phyloP scores from a whole-genome alignment of 2,329 filamentous ascomycete genomes.

The Hymenotorrendiella dingleyae region DNA sequence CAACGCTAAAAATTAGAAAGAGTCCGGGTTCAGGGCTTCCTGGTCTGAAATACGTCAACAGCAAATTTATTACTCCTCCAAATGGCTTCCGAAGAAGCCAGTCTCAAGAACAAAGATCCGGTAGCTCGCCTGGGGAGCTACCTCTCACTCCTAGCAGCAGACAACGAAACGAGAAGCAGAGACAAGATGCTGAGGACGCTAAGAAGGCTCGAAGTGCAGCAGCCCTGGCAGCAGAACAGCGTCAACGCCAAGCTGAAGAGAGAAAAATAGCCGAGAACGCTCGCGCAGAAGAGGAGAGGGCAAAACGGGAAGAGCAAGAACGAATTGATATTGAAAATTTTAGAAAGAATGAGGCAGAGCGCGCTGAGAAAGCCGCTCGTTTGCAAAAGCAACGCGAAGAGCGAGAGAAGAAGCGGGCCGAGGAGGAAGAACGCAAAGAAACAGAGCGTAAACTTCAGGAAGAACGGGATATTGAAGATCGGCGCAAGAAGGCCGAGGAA shows the following conservation, averaged over 20 bases:
- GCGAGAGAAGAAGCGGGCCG: not conserved
- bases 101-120: conserved; percentile 8
- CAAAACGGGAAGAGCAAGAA: conserved; percentile 13
- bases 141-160: conserved; percentile 24
- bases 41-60: conserved; percentile 14
- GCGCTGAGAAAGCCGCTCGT: conserved; percentile 13
- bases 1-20: conserved; percentile 16
- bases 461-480: too few relatives aligned
- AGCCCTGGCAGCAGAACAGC: not conserved
- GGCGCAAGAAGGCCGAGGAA: conserved; percentile 4
- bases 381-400: conserved; percentile 11
- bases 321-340: conserved; percentile 11
- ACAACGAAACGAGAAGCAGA: conserved; percentile 15
- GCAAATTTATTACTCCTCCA: conserved; percentile 20
- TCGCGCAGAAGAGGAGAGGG: conserved; percentile 7
- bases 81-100: conserved; percentile 13
- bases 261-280: conserved; percentile 12
- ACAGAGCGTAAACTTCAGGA: conserved; percentile 6
- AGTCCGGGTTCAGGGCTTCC: conserved; percentile 12
- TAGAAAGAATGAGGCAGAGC: conserved; percentile 12
- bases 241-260: conserved; percentile 12
- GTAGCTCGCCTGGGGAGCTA: conserved; percentile 14
- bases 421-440: conserved; percentile 9
- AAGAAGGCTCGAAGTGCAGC: conserved; percentile 11
- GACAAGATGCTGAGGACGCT: conserved; percentile 13